These are phyloP conservation scores for Anastatica hierochuntica DNA, from an alignment of 345 rosid genomes.

Conservation along the genomic window DNA sequence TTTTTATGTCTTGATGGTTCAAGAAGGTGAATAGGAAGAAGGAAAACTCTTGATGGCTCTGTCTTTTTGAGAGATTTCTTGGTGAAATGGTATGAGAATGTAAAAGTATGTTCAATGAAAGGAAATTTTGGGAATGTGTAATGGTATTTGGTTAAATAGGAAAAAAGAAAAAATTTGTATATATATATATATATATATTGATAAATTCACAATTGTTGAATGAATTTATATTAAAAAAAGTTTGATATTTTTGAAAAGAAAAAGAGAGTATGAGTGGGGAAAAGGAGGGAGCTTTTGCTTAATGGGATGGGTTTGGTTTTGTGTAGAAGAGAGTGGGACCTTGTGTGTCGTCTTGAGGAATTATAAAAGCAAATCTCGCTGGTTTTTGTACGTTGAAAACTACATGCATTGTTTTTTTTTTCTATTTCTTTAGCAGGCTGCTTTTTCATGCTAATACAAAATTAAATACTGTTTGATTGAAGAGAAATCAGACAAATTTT, in stretches of 20 bases:
- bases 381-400: constrained; percentile 29
- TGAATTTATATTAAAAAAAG: no score
- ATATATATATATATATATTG: no score
- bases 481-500: background rate
- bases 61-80: background rate
- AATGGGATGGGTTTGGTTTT: constrained; percentile 27
- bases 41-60: background rate
- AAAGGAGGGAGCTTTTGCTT: constrained; percentile 29
- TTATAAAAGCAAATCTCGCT: constrained; percentile 26
- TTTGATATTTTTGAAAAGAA: constrained; percentile 12
- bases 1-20: no score
- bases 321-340: constrained; percentile 34
- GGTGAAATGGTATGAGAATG: constrained; percentile 8
- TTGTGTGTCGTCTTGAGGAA: constrained; percentile 27
- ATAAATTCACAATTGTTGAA: no score
- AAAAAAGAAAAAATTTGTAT: no score
- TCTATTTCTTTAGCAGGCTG: no score
- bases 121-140: constrained; percentile 25
- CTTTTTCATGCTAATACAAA: background rate
- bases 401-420: constrained; percentile 9
- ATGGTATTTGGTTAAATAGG: constrained; percentile 26
- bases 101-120: constrained; percentile 23
- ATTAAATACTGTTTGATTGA: background rate
- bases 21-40: no score
- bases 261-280: constrained; percentile 6